Percentiles rank a stretch among this genome's conserved stretches.
These are phyloP conservation scores for Epichloe coenophiala DNA, from an alignment of 2,329 filamentous ascomycete genomes.

Conservation along the genomic window DNA sequence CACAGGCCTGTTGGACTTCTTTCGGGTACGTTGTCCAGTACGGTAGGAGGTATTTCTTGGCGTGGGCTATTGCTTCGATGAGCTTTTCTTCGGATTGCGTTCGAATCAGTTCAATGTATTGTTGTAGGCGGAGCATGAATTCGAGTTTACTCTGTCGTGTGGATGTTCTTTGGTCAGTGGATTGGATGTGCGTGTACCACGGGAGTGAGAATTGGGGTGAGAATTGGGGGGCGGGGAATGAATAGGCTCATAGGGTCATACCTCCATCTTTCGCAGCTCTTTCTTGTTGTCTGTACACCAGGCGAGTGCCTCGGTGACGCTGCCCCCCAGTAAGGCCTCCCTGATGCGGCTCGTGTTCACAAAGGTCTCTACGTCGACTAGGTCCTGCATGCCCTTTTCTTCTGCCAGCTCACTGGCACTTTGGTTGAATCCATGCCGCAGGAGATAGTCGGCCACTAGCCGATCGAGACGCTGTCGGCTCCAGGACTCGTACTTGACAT, in stretches of 20 bases:
- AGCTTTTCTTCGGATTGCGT: constrained; percentile 49
- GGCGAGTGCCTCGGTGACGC: constrained; percentile 63
- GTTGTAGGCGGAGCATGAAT: constrained; percentile 84
- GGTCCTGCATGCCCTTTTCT: constrained; percentile 61
- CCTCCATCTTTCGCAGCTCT: constrained; percentile 75
- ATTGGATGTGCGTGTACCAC: neutral
- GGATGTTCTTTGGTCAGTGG: constrained; percentile 1
- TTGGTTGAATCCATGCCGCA: constrained; percentile 68
- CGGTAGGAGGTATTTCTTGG: constrained; percentile 64
- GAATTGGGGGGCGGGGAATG: neutral
- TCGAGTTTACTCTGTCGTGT: constrained; percentile 61
- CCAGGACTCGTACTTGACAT: constrained; percentile 92
- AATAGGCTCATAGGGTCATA: constrained; percentile 25
- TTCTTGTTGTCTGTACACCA: constrained; percentile 96
- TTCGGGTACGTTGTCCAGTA: constrained; percentile 55
- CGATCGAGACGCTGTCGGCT: constrained; percentile 68
- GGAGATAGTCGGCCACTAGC: constrained; percentile 80
- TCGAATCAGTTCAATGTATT: constrained; percentile 84
- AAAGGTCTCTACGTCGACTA: constrained; percentile 86
- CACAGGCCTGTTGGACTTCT: constrained; percentile 61
- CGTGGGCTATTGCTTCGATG: constrained; percentile 67
- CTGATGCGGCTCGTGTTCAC: constrained; percentile 68
- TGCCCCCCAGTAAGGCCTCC: constrained; percentile 55
- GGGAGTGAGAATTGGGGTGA: neutral
- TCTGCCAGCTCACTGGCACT: constrained; percentile 63